Base-by-base conservation (phyloP, 192 early-diverging fungal species). In the Chytriomyces sp. region DNA sequence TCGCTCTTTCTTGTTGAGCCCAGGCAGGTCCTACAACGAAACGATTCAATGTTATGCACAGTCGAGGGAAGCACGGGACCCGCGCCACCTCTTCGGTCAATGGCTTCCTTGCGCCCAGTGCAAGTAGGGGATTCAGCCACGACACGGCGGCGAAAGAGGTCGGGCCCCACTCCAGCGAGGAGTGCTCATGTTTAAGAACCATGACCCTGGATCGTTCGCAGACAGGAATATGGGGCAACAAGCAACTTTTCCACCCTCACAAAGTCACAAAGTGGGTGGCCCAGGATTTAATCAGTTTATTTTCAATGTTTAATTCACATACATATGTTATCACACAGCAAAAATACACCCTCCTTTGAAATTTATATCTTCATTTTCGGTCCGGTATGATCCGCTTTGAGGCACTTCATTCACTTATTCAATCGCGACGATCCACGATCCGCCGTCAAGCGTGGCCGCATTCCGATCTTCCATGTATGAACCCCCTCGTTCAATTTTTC, bases 391-490 rank as follows among this genome's bases (percentile, higher is more conserved):
- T n/a, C n/a, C n/a, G n/a, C n/a, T n/a, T n/a, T n/a, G n/a, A n/a
- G n/a, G n/a, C n/a, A n/a, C n/a, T n/a, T n/a, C n/a, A n/a, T 49
- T 64, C 26, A 64, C 39, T 64, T 64, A 44, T 44, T 64, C 62
- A 64, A 33, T 19, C 39, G 62, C 17, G 62, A 64, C 25, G 62
- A 39, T n/a, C 62, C 62, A 8, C 62, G 37, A 31, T 64, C 62
- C 4, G 62, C 62, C 36, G 62, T 64, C 37, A 64, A 64, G 5
- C 62, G 36, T 26, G 62, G 39, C 10, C 62, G 36, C 5, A 64
- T 28, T 17, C 62, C 39, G 25, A 64, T 41, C 28, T 64, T 64
- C 17, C 22, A 64, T 1, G 62, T 64, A 25, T 14, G 25, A n/a
- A n/a, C 12, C 5, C 31, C 59, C 41, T 17, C 41, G 10, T 0